Base-by-base conservation (phyloP, 2,329 filamentous ascomycete species). In the Epichloe festucae region DNA sequence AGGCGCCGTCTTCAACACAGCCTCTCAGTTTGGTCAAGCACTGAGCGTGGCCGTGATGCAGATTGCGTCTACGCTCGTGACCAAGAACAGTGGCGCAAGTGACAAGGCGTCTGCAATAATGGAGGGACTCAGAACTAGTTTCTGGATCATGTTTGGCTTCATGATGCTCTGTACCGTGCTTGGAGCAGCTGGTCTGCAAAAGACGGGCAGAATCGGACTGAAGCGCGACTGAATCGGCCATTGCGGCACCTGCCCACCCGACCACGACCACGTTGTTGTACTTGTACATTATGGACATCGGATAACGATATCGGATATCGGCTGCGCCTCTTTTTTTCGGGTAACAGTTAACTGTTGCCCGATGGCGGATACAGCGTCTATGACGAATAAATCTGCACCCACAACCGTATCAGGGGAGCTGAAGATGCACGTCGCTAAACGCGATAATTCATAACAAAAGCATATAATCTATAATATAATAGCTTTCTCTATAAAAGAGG, bases 1-100 rank as follows among this genome's bases (percentile, higher is more conserved):
- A 0, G 81, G 79, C 0, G 78, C 76, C 0, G 78, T 84, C 0
- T 83, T 82, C 61, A 81, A 79, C 54, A 80, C 78, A 0, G 67
- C 75, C 0, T 65, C 71, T 0, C 78, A 82, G 55, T 74, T 82
- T 51, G 79, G 79, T 0, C 73, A 63, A n/a, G 69, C 71, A 0
- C 61, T 78, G 17, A 74, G 73, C 1, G 53, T 78, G 8, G 72
- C 73, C 0, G 56, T 74, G 1, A 67, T 74, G 51, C 72, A 73
- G 50, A 68, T 75, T 1, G 67, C 78, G 4, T 68, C 68, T 0
- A 62, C 63, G 1, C 56, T 61, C 1, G 68, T 73, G 1, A 70
- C 69, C 1, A 62, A 67, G 15, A 57, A 66, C 5, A 56, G 63
- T 40, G 51, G 55, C 1, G 61, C 60, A 3, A 61, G 60, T 50